These are phyloP conservation scores for Neonectria magnoliae DNA, from an alignment of 2,329 filamentous ascomycete genomes.

Conservation along the genomic window DNA sequence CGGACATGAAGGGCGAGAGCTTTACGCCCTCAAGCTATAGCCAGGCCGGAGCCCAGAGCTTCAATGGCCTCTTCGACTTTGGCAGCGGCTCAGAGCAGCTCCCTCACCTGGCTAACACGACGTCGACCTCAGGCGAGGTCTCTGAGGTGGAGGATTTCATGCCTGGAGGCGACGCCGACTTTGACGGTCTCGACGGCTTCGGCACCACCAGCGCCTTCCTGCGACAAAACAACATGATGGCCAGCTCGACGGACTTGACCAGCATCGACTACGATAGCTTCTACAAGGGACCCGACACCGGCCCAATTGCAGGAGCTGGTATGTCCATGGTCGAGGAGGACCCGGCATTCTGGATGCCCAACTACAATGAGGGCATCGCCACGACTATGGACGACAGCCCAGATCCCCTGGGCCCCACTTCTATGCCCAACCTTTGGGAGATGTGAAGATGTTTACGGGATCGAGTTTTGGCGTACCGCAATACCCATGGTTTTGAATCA, in stretches of 20 bases:
- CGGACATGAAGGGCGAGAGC: constrained; percentile 56
- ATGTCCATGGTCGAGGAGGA: constrained; percentile 64
- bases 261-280: constrained; percentile 67
- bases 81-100: constrained; percentile 63
- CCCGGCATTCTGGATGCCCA: constrained; percentile 59
- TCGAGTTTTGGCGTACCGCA: constrained; percentile 42
- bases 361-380: constrained; percentile 54
- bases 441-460: constrained; percentile 43
- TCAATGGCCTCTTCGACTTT: constrained; percentile 63
- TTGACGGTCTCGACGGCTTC: constrained; percentile 58
- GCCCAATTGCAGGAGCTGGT: constrained; percentile 52
- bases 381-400: constrained; percentile 48
- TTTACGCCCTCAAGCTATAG: constrained; percentile 66
- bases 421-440: constrained; percentile 49
- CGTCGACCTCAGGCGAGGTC: constrained; percentile 73
- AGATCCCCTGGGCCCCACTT: constrained; percentile 46
- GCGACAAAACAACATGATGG: constrained; percentile 56
- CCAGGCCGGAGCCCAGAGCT: constrained; percentile 61
- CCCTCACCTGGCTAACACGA: constrained; percentile 64
- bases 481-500: constrained; percentile 46
- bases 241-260: constrained; percentile 55
- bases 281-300: constrained; percentile 58
- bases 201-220: constrained; percentile 59
- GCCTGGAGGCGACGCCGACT: constrained; percentile 59
- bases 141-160: constrained; percentile 72